A percentile compares a stretch with the other conserved stretches of the same genome.
Conservation (phyloP, 2,329 filamentous ascomycete species). For the Ascochyta viciae-villosae region DNA sequence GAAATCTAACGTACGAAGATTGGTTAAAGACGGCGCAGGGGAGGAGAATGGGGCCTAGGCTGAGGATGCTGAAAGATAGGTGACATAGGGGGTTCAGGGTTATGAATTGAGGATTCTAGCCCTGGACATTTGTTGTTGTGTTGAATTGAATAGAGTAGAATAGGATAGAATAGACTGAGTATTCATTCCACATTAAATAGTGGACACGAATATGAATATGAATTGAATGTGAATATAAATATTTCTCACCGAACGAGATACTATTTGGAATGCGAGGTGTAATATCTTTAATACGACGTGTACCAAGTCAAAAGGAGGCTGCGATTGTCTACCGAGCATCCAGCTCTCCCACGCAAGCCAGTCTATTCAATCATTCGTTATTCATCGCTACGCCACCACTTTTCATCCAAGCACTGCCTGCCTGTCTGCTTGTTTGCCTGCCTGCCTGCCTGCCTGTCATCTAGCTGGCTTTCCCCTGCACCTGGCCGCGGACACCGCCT, state of each 20-base stretch:
- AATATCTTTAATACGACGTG: too few species aligned
- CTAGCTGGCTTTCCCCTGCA: constrained; percentile 32
- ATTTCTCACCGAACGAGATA: too few species aligned
- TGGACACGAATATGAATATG: too few species aligned
- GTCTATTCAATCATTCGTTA: constrained; percentile 15
- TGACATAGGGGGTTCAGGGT: constrained; percentile 24
- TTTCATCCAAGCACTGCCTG: too few species aligned
- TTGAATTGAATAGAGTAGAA: too few species aligned
- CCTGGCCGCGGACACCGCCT: constrained; percentile 63
- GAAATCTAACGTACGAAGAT: constrained; percentile 26
- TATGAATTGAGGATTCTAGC: neutral
- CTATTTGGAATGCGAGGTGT: too few species aligned
- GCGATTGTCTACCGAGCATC: constrained; percentile 8
- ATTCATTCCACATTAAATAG: too few species aligned
- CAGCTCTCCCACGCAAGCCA: neutral
- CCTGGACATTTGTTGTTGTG: neutral
- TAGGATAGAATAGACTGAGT: too few species aligned
- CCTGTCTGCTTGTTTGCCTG: too few species aligned
- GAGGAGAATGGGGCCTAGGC: constrained; percentile 30
- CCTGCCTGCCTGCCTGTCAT: too few species aligned
- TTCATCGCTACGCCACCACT: neutral
- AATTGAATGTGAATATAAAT: too few species aligned
- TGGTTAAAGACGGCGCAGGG: constrained; percentile 33
- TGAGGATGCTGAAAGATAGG: constrained; percentile 32
- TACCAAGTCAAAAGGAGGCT: neutral